Conservation (phyloP, 2,329 filamentous ascomycete species). For the Colletotrichum simmondsii region DNA sequence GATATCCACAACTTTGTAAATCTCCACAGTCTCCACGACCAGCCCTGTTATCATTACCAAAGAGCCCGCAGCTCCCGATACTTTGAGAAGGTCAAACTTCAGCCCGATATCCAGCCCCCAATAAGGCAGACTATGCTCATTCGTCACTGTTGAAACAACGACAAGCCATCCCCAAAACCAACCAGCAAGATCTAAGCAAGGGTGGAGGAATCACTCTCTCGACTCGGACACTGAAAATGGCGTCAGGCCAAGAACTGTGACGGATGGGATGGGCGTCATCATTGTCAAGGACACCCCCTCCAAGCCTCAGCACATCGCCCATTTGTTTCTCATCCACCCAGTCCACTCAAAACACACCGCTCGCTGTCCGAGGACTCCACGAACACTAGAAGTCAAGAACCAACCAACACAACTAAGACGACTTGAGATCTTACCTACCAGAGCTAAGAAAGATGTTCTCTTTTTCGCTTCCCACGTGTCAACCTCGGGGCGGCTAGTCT, state of each 20-base stretch:
- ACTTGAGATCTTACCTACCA: neutral
- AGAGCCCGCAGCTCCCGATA: neutral
- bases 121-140: neutral
- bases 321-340: neutral
- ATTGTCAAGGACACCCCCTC: slow-evolving; percentile 23
- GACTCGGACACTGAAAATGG: neutral
- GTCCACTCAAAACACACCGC: neutral
- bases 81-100: neutral
- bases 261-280: neutral
- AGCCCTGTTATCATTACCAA: neutral
- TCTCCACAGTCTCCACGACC: too few relatives aligned
- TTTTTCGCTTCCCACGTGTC: neutral
- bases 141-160: neutral
- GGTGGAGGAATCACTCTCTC: neutral
- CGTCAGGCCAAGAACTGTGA: neutral
- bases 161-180: neutral
- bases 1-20: too few relatives aligned
- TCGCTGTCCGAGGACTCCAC: neutral
- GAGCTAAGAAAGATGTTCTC: neutral
- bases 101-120: neutral
- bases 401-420: neutral
- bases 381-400: neutral
- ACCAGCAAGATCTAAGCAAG: neutral
- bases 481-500: neutral
- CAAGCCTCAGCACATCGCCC: neutral